Base-by-base conservation (phyloP, 805 yeast genomes). In the Debaryomyces prosopidis region DNA sequence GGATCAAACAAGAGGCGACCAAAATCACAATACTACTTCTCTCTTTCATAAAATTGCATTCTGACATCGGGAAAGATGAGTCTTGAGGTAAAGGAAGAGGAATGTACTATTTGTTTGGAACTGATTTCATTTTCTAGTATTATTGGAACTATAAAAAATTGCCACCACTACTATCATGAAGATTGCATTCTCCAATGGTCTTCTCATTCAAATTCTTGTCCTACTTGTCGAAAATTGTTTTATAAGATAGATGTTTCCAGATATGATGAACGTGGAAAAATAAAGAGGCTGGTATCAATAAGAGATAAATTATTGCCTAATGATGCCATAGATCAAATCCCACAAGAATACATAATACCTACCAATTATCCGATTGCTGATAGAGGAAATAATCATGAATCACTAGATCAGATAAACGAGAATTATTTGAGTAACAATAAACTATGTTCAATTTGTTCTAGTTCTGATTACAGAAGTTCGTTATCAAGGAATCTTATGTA, bases 81-180 rank as follows among this genome's bases (percentile, higher is more conserved):
- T 5, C 16, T 30, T n/a, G 16, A 6, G 2, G 12, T 12, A n/a
- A 30, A 33, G 36, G 56, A 45, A 11, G 60, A 60, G 28, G 76
- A 69, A 43, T 84, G 90, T 57, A 73, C 83, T n/a, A 83, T 84
- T 34, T 84, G 90, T 54, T 67, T 83, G 38, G 87, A 63, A 27
- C 32, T 51, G 15, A 50, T 59, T 36, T 37, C 19, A 8, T 42
- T 28, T 10, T 32, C 40, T 10, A 53, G 54, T 16, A 34, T 36
- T 10, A 43, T 65, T 15, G 74, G 72, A 3, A 46, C 55, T 3
- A 53, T 68, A 28, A 51, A 48, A 10, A 46, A 46, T 8, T 84
- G 88, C 57, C 60, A 63, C 30, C 88, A 84, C 58, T 55, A 54
- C 43, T 84, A 80, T 54, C 91, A 85, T 59, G 66, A 74, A 3